phyloP scores from a whole-genome alignment of 2,329 filamentous ascomycete genomes.

The Chalaropsis ovoidea region DNA sequence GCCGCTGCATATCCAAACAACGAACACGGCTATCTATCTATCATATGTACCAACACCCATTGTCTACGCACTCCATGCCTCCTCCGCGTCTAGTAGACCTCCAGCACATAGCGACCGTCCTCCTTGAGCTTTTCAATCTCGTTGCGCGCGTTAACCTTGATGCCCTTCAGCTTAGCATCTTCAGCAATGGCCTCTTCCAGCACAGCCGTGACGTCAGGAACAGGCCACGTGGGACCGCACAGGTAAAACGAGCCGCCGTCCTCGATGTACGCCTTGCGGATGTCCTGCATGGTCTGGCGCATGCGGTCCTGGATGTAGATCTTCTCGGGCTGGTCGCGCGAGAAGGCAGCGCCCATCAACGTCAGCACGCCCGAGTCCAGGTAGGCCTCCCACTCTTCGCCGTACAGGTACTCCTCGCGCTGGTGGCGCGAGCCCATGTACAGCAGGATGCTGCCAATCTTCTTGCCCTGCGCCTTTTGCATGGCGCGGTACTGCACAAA shows the following conservation, averaged over 20 bases:
- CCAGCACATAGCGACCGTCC: slow-evolving; percentile 82
- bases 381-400: slow-evolving; percentile 98
- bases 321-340: slow-evolving; percentile 92
- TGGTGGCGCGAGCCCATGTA: slow-evolving; percentile 97
- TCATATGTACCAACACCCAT: neutral
- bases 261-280: slow-evolving; percentile 74
- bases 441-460: slow-evolving; percentile 83
- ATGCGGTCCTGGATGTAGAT: slow-evolving; percentile 99
- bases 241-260: slow-evolving; percentile 93
- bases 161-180: slow-evolving; percentile 58
- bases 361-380: slow-evolving; percentile 92
- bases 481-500: slow-evolving; percentile 97
- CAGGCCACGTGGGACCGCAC: slow-evolving; percentile 95
- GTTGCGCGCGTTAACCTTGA: slow-evolving; percentile 75
- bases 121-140: slow-evolving; percentile 98
- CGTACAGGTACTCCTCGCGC: slow-evolving; percentile 96
- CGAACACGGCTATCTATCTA: neutral
- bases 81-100: slow-evolving; percentile 64
- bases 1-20: neutral
- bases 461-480: slow-evolving; percentile 94
- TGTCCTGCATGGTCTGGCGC: slow-evolving; percentile 73
- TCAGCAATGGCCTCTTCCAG: slow-evolving; percentile 80
- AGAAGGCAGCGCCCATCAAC: slow-evolving; percentile 85
- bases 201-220: slow-evolving; percentile 90
- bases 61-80: slow-evolving; percentile 30